Evolutionary conservation across 1,284 basidiomycete species (phyloP).

Genomic region (Trichosporon sp.): DNA sequence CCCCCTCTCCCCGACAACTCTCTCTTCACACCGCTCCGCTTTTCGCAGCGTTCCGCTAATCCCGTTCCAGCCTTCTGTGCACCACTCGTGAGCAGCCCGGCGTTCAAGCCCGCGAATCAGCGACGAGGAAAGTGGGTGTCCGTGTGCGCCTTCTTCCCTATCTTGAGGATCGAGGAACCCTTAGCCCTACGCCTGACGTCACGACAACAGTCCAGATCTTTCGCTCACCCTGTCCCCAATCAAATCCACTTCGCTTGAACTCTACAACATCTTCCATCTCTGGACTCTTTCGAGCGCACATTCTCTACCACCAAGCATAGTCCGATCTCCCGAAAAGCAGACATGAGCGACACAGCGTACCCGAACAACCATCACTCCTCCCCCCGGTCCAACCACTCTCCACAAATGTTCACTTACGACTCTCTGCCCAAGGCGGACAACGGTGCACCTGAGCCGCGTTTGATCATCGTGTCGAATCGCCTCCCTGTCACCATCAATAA

Average conservation of each 20-base stretch:
- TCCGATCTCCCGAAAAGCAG: not conserved
- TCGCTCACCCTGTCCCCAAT: not conserved
- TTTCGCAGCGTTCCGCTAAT: not conserved
- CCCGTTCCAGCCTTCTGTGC: not conserved
- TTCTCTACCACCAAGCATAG: not conserved
- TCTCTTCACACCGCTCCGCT: not conserved
- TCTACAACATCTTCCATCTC: not conserved
- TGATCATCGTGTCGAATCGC: conserved; percentile 94
- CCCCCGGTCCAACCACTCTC: conserved; percentile 8
- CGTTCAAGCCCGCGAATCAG: not conserved
- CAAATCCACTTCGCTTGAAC: not conserved
- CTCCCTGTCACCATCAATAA: conserved; percentile 88
- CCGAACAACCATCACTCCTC: conserved; percentile 20
- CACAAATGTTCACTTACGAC: conserved; percentile 1
- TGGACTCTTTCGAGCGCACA: not conserved
- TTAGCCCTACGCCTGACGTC: not conserved
- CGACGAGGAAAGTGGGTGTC: not conserved
- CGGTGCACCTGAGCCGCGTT: conserved; percentile 53
- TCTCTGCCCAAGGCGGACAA: conserved; percentile 9
- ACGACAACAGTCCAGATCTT: not conserved
- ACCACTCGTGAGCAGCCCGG: not conserved
- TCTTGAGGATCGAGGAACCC: too few relatives aligned
- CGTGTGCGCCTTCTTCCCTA: not conserved
- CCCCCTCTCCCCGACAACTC: not conserved
- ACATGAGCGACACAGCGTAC: conserved; percentile 14